Percentiles rank a stretch among this genome's conserved stretches.
These are phyloP conservation scores for Trichothecium sympodiale DNA, from an alignment of 2,329 filamentous ascomycete species.

Conservation along the genomic window DNA sequence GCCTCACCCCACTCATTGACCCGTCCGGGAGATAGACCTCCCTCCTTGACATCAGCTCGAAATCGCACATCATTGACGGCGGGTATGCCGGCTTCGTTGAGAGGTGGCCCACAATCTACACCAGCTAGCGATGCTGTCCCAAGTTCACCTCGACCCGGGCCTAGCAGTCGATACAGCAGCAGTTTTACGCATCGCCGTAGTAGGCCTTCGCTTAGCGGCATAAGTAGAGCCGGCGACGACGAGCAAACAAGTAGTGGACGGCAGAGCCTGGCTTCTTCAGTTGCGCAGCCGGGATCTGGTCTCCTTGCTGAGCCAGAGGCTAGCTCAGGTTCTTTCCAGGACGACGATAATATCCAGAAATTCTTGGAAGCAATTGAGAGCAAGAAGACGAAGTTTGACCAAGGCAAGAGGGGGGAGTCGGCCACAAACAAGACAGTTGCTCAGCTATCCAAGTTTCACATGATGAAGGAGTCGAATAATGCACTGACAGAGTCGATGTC, in stretches of 20 bases:
- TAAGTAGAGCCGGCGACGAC: constrained; percentile 55
- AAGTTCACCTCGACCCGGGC: constrained; percentile 67
- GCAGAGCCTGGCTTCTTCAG: constrained; percentile 61
- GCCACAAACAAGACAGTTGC: constrained; percentile 66
- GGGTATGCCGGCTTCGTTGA: constrained; percentile 62
- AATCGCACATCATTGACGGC: constrained; percentile 65
- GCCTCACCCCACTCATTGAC: constrained; percentile 43
- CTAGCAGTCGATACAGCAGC: constrained; percentile 80
- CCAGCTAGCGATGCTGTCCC: constrained; percentile 54
- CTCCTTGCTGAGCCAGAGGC: constrained; percentile 60
- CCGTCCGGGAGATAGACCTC: constrained; percentile 32
- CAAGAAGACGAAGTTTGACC: constrained; percentile 76
- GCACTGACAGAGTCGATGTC: constrained; percentile 88
- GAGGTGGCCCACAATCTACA: constrained; percentile 47
- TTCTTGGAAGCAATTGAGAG: constrained; percentile 84
- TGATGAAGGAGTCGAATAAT: constrained; percentile 81
- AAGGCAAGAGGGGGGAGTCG: constrained; percentile 54
- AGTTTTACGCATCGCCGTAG: constrained; percentile 82
- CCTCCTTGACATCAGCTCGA: constrained; percentile 41
- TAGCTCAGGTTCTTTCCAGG: constrained; percentile 57
- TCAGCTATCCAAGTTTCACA: constrained; percentile 74
- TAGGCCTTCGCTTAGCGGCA: constrained; percentile 64
- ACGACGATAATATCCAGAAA: constrained; percentile 88
- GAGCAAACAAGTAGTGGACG: constrained; percentile 74
- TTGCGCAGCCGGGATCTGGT: constrained; percentile 65